Evolutionary conservation across 1,139 yeast species (phyloP).

Genomic region (Blastobotrys ciferrii): DNA sequence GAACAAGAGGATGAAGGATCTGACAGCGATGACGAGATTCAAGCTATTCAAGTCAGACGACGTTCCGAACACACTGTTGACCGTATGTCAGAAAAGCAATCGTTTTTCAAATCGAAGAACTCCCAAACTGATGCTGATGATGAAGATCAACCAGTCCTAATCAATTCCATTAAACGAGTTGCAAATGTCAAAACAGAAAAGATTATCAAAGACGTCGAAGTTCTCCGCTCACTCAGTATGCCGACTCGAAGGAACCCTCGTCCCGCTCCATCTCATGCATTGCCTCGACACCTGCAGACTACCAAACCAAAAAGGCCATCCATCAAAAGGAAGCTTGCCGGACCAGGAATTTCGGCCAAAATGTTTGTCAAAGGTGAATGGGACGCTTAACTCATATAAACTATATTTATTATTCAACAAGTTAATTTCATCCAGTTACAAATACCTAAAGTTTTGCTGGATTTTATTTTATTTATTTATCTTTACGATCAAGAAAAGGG

Average conservation of each 20-base stretch:
- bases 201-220: slow-evolving; percentile 11
- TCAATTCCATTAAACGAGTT: slow-evolving; percentile 11
- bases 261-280: neutral
- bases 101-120: neutral
- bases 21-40: neutral
- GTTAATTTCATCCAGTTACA: no score
- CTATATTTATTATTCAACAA: slow-evolving; percentile 7
- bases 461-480: no score
- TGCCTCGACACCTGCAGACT: neutral
- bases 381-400: neutral
- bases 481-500: neutral
- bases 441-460: no score
- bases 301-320: neutral
- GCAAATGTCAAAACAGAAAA: slow-evolving; percentile 10
- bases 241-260: neutral
- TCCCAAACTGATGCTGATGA: neutral
- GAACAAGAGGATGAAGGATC: neutral
- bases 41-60: neutral
- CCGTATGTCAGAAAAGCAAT: slow-evolving; percentile 10
- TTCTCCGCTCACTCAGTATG: slow-evolving; percentile 9
- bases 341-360: neutral
- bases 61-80: slow-evolving; percentile 9
- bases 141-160: neutral
- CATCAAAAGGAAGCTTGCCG: neutral
- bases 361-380: slow-evolving; percentile 6